phyloP scores from a whole-genome alignment of 768 basidiomycete species.

The Xerocomus spinulosus region DNA sequence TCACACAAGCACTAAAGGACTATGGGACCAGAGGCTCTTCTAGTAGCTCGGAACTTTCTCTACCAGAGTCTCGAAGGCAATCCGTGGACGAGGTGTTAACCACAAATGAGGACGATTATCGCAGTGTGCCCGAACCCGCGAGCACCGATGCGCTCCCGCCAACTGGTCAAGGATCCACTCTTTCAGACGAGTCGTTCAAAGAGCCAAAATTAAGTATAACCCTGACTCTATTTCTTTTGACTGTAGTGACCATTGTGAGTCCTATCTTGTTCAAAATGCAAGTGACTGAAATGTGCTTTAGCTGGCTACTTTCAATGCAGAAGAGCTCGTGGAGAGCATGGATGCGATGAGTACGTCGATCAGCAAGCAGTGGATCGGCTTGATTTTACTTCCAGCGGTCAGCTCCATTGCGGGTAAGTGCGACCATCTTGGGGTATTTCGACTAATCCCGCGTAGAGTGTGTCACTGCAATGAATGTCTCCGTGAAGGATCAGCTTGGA shows the following conservation, averaged over 20 bases:
- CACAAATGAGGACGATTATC: neutral
- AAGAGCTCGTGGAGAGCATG: constrained; percentile 80
- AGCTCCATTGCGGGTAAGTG: constrained; percentile 72
- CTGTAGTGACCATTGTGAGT: constrained; percentile 60
- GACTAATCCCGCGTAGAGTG: too few species aligned
- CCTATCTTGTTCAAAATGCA: neutral
- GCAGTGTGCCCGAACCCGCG: constrained; percentile 10
- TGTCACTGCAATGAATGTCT: constrained; percentile 86
- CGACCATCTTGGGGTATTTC: too few species aligned
- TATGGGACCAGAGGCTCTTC: neutral
- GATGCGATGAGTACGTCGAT: constrained; percentile 67
- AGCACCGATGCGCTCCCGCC: constrained; percentile 10
- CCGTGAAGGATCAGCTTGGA: constrained; percentile 77
- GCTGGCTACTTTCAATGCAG: constrained; percentile 59
- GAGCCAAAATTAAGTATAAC: constrained; percentile 56
- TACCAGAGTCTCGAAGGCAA: constrained; percentile 9
- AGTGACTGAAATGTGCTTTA: constrained; percentile 15
- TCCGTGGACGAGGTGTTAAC: constrained; percentile 13
- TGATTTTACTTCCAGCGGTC: constrained; percentile 85
- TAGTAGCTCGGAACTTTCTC: constrained; percentile 4
- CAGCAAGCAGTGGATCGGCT: constrained; percentile 82
- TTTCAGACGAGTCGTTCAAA: constrained; percentile 30
- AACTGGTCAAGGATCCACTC: constrained; percentile 14
- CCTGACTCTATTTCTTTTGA: constrained; percentile 52
- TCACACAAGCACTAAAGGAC: constrained; percentile 12